Percentiles rank a stretch among this genome's conserved stretches.
phyloP scores from a whole-genome alignment of 306 rosid species.

The Acacia crassicarpa region DNA sequence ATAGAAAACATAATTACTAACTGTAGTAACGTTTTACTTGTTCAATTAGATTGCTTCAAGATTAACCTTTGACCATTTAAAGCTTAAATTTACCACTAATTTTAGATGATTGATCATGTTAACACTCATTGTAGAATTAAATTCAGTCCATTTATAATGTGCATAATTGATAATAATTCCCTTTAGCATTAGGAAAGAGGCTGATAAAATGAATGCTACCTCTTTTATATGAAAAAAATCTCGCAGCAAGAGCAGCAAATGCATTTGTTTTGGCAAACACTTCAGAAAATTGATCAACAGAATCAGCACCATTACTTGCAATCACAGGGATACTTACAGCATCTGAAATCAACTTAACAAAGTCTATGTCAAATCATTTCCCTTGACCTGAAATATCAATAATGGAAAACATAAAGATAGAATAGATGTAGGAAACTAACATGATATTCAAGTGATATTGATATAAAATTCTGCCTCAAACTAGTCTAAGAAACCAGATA shows the following conservation, averaged over 20 bases:
- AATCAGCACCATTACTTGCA: slow-evolving; percentile 95
- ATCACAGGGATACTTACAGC: slow-evolving; percentile 88
- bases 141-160: background rate
- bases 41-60: background rate
- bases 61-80: background rate
- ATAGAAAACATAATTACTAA: background rate
- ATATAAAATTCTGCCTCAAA: background rate
- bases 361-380: slow-evolving; percentile 79
- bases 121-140: background rate
- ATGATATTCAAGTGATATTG: background rate
- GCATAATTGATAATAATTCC: background rate
- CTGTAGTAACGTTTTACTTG: background rate
- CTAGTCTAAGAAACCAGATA: background rate
- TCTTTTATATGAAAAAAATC: slow-evolving; percentile 94
- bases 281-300: slow-evolving; percentile 73
- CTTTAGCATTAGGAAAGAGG: background rate
- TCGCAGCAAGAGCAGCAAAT: slow-evolving; percentile 96
- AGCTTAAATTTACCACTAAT: background rate
- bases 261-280: slow-evolving; percentile 77
- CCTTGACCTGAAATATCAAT: slow-evolving; percentile 77
- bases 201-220: slow-evolving; percentile 40
- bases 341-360: slow-evolving; percentile 73
- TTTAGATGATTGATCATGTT: background rate
- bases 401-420: slow-evolving; percentile 8
- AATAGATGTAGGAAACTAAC: background rate